Conservation (phyloP, 345 rosid species). For the Isatis tinctoria region DNA sequence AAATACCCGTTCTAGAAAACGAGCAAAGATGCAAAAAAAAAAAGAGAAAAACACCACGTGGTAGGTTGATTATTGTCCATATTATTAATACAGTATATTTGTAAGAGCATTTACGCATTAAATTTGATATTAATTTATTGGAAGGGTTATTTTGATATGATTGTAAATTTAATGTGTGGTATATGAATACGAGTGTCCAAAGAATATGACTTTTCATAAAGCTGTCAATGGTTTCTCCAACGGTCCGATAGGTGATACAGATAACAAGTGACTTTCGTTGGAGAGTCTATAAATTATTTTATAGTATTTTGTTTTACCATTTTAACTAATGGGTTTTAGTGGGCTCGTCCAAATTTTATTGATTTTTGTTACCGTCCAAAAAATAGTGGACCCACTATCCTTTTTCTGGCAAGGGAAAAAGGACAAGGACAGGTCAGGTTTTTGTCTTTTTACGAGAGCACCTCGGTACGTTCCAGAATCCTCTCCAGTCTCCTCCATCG, state of each 20-base stretch:
- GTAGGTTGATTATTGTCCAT: not conserved
- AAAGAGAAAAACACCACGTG: not conserved
- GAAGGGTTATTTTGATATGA: too few species aligned
- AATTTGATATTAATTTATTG: too few species aligned
- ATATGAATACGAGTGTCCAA: not conserved
- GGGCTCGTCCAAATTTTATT: not conserved
- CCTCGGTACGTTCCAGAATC: conserved; percentile 19
- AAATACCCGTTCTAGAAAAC: too few species aligned
- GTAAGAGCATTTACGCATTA: too few species aligned
- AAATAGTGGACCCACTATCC: conserved; percentile 3
- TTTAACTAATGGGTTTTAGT: conserved; percentile 14
- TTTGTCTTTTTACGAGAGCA: conserved; percentile 14
- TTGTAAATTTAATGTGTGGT: too few species aligned
- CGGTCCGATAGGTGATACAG: conserved; percentile 8
- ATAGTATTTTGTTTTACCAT: not conserved
- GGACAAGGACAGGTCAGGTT: conserved; percentile 10
- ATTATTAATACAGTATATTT: not conserved
- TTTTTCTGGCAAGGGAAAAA: not conserved
- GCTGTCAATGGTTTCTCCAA: conserved; percentile 21
- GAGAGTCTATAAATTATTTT: not conserved
- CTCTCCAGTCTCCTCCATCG: conserved; percentile 9
- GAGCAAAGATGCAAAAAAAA: not conserved
- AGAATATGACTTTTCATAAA: conserved; percentile 9
- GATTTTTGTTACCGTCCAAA: conserved; percentile 1
- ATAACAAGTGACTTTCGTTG: not conserved